Evolutionary conservation across 306 rosid species (phyloP), one percentile per base, ranked within the genome.

Genomic region (Lotus japonicus): DNA sequence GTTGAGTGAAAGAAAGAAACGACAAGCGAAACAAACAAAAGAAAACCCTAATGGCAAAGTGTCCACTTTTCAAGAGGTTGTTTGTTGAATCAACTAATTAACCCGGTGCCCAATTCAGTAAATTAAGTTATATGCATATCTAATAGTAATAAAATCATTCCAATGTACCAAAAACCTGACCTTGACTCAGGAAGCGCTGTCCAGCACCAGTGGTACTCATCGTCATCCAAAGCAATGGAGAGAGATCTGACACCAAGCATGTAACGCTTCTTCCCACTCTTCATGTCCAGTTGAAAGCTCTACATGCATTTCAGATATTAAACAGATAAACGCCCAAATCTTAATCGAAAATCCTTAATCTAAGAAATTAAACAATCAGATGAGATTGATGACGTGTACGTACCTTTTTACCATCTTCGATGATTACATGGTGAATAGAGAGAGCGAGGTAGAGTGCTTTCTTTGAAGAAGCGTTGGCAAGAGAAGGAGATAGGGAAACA

Each of bases 221-320:
- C 21, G 15, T 42, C 59, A 5, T 80, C 80, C 81, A 86, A 78
- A 23, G 13, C 0, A 8, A 84, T 75, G 11, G 11, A 0, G 10
- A 84, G 78, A 64, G 54, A 71, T 60, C 80, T 85, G 11, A 84
- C 79, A 36, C 76, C 64, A 21, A 83, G 56, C 90, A 80, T 80
- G 71, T 72, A 83, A 48, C 71, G 50, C 54, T 72, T 83, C 4
- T 61, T 85, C 9, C 90, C 90, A 9, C 72, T 83, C 55, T 50
- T 26, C 52, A n/a, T 80, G 4, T 80, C 85, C 55, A 85, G 14
- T 2, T 28, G 74, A 69, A 80, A 72, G 31, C 76, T 80, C 90
- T 85, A 80, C 69, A 16, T 13, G 82, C 69, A 16, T 13, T 35
- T 6, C 26, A 45, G 2, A 7, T 5, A 28, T 28, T 28, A 28